Conservation (phyloP, 768 basidiomycete species). For the Tricholoma sp. region DNA sequence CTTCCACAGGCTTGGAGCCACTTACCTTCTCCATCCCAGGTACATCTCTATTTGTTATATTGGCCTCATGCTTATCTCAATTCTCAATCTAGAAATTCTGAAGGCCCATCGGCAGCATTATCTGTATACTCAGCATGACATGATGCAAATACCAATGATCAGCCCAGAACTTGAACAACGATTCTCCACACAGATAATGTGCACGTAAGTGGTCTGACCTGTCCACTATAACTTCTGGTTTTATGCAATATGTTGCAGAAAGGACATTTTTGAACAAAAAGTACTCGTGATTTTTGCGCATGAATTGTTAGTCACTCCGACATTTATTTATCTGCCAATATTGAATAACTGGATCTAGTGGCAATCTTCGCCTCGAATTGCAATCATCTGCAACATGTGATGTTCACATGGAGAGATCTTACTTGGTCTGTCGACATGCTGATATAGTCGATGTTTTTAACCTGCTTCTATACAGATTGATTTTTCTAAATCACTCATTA, state of each 20-base stretch:
- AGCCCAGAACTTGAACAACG: slow-evolving; percentile 58
- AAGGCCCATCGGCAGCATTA: slow-evolving; percentile 87
- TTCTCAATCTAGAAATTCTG: slow-evolving; percentile 57
- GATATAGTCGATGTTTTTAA: background rate
- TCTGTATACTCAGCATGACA: slow-evolving; percentile 66
- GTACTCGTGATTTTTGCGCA: slow-evolving; percentile 87
- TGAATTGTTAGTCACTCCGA: slow-evolving; percentile 70
- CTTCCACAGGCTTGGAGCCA: slow-evolving; percentile 51
- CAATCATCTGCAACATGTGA: slow-evolving; percentile 68
- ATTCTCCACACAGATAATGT: slow-evolving; percentile 81
- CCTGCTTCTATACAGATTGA: slow-evolving; percentile 55
- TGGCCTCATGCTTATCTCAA: background rate
- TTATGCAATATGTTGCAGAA: slow-evolving; percentile 34
- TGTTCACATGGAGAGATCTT: slow-evolving; percentile 75
- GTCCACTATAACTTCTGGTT: background rate
- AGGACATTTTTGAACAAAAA: slow-evolving; percentile 70
- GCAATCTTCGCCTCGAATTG: slow-evolving; percentile 83
- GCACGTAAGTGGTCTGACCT: slow-evolving; percentile 61
- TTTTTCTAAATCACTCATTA: slow-evolving; percentile 72
- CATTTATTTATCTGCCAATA: background rate
- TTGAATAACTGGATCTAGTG: slow-evolving; percentile 40
- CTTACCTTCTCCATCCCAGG: slow-evolving; percentile 67
- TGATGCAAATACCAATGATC: slow-evolving; percentile 81
- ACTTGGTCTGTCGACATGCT: slow-evolving; percentile 51
- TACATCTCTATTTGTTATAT: slow-evolving; percentile 18